A percentile compares a stretch with the other conserved stretches of the same genome.
These are phyloP conservation scores for Cajanus cajan DNA, from an alignment of 306 rosid genomes.

Conservation along the genomic window DNA sequence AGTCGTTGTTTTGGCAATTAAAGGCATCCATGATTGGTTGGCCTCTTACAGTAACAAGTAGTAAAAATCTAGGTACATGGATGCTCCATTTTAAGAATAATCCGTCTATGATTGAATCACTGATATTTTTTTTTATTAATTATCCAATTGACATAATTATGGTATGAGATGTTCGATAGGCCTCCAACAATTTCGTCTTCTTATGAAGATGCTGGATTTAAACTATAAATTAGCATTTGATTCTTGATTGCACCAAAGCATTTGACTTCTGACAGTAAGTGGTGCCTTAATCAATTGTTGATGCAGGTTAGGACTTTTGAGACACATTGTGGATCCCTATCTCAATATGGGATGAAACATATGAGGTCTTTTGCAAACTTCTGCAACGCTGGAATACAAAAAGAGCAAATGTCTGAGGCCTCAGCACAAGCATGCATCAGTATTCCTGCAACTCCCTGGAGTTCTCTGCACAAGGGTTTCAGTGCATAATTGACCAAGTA, in stretches of 20 bases:
- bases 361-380: conserved; percentile 89
- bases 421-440: conserved; percentile 74
- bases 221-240: neutral
- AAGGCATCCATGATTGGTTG: neutral
- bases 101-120: neutral
- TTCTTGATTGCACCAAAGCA: neutral
- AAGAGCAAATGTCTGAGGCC: conserved; percentile 75
- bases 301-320: conserved; percentile 84
- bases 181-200: neutral
- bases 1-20: neutral
- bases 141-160: conserved; percentile 9
- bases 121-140: neutral
- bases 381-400: conserved; percentile 72
- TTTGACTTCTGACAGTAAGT: conserved; percentile 13
- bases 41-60: neutral
- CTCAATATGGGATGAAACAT: conserved; percentile 94
- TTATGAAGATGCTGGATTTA: neutral
- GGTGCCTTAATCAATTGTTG: neutral
- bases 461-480: conserved; percentile 74
- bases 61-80: neutral
- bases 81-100: neutral
- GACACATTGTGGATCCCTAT: conserved; percentile 79
- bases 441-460: conserved; percentile 67
- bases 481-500: conserved; percentile 50
- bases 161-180: neutral